phyloP scores from a whole-genome alignment of 129 eudicot genomes.

The Smallanthus sonchifolius region DNA sequence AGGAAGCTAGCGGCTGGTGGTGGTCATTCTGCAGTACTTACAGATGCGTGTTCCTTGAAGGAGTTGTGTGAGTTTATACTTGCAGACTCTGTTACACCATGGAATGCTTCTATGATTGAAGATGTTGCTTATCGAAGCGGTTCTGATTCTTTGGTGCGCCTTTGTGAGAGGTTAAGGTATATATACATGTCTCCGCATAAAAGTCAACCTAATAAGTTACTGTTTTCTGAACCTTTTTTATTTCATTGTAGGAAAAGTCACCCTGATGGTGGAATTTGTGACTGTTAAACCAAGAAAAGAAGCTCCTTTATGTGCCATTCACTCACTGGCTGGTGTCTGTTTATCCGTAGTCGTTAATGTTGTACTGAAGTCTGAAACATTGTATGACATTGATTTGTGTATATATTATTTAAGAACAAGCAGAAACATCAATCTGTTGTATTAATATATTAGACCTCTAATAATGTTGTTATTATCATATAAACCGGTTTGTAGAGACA shows the following conservation, averaged over 20 bases:
- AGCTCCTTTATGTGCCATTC: background rate
- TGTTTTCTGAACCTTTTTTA: background rate
- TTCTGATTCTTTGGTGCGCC: slow-evolving; percentile 96
- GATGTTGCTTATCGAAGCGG: slow-evolving; percentile 86
- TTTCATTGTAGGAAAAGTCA: slow-evolving; percentile 41
- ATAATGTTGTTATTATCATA: background rate
- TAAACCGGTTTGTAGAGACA: background rate
- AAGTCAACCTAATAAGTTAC: slow-evolving; percentile 3
- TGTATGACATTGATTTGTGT: slow-evolving; percentile 13
- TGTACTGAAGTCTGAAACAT: slow-evolving; percentile 14
- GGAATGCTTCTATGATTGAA: slow-evolving; percentile 69
- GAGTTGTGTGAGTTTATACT: slow-evolving; percentile 90
- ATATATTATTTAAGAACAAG: slow-evolving; percentile 12
- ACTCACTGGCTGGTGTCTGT: slow-evolving; percentile 1
- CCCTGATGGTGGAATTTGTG: slow-evolving; percentile 37
- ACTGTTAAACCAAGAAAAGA: slow-evolving; percentile 28
- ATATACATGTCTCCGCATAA: background rate
- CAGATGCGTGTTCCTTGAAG: slow-evolving; percentile 86
- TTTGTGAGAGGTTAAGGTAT: slow-evolving; percentile 89
- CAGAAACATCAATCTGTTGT: slow-evolving; percentile 13
- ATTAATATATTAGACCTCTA: slow-evolving; percentile 4
- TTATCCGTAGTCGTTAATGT: slow-evolving; percentile 19
- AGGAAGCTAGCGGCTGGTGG: slow-evolving; percentile 99
- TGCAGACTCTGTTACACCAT: slow-evolving; percentile 59
- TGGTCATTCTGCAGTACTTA: slow-evolving; percentile 92